Base-by-base conservation (phyloP, 306 rosid species). In the Dryas alaskensis region DNA sequence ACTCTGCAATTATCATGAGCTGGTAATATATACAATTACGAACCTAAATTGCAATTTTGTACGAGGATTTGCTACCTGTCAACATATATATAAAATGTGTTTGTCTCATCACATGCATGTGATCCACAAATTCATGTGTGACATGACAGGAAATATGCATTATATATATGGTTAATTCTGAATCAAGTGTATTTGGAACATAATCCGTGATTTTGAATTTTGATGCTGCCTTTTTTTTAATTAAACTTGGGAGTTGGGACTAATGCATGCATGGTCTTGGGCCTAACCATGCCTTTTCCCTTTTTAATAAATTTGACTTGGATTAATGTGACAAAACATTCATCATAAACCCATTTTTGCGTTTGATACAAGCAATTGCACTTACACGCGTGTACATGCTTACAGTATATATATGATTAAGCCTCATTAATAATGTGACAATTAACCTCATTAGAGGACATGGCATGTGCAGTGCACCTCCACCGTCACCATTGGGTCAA, bases 391-490 rank as follows among this genome's bases (percentile, higher is more conserved):
- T 74, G 72, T 58, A 22, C 51, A 44, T 22, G 58, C 3, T 64
- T 65, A 42, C 12, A 31, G 19, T 22, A 12, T 31, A 31, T 31
- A 31, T 51, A 27, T 54, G 51, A 44, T 54, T 55, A 27, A 19
- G 58, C 42, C 14, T 10, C 25, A 4, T 25, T 49, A 47, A 51
- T 69, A 4, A 42, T n/a, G 75, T 22, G 58, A 14, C 57, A 51
- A 5, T 48, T 16, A 0, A 39, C 3, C n/a, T 58, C 25, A 2
- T 43, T 19, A 25, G 48, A 57, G 47, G 81, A 61, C 70, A 69
- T 10, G 12, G 43, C 81, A 77, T 77, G 81, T 77, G 80, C 80
- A 5, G 81, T 77, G 80, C 80, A 5, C 25, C 65, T 46, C 78
- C 65, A 65, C 69, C 80, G 10, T 60, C 70, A 9, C 19, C 74